Base-by-base conservation (phyloP, 768 basidiomycete genomes). In the Naganishia onofrii region DNA sequence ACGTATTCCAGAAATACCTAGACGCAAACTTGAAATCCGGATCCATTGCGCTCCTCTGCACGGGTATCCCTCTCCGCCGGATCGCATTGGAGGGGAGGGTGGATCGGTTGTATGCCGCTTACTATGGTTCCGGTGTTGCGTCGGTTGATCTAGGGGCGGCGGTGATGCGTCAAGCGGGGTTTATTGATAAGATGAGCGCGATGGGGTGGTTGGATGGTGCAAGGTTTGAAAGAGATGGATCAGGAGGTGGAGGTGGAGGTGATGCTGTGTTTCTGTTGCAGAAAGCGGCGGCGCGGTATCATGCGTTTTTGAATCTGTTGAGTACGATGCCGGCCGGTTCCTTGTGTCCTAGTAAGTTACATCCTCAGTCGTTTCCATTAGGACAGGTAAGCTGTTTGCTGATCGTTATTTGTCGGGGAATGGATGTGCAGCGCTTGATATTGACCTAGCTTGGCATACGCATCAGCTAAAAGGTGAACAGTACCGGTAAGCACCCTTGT, bases 401-500 rank as follows among this genome's bases (percentile, higher is more conserved):
- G n/a, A n/a, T n/a, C n/a, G n/a, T n/a, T n/a, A n/a, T 82, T 2
- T 84, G 46, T 86, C 87, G 1, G 87, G 19, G 48, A 21, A 51
- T 51, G n/a, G 3, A 46, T 12, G n/a, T 42, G 23, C 29, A 63
- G 60, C 88, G 0, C 77, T 90, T 21, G 88, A 90, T 71, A 89
- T 90, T 42, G 89, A 90, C 72, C 82, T 91, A n/a, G 86, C 84
- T 4, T 90, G 89, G 89, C 89, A 91, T 72, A 88, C 88, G 0
- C 88, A 90, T 68, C 89, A 89, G 71, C 82, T 90, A 4, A 81
- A 84, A 75, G 82, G 83, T 0, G 69, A 67, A 2, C 80, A 81
- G 42, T 90, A 90, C 36, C 55, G 66, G 60, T 63, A 26, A n/a
- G 57, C 57, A 23, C 57, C 34, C 9, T 36, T 58, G n/a, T 51